Conservation (phyloP, 192 early-diverging fungal species). For the Coemansia sp. region DNA sequence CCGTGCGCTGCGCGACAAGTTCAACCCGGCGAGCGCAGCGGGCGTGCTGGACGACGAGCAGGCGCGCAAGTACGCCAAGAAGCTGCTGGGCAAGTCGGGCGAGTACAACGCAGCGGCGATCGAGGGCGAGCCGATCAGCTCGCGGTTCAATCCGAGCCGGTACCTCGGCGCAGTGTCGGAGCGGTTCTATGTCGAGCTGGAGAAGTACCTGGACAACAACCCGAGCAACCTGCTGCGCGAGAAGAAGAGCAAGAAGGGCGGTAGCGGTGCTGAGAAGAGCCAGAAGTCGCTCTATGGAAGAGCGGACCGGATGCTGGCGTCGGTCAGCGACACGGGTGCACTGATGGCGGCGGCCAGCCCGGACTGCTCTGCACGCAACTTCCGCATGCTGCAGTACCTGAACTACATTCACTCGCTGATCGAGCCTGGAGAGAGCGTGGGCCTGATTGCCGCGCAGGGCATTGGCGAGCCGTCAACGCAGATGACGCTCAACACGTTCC, state of each 20-base stretch:
- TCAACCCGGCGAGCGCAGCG: conserved; percentile 67
- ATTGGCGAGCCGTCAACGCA: conserved; percentile 99
- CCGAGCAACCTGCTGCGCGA: conserved; percentile 35
- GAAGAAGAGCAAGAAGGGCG: conserved; percentile 16
- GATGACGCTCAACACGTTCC: conserved; percentile 99
- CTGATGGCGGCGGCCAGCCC: conserved; percentile 56
- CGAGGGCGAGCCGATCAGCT: conserved; percentile 70
- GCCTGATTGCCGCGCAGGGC: conserved; percentile 93
- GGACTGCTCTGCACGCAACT: conserved; percentile 70
- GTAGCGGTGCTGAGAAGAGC: neutral
- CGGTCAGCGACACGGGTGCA: conserved; percentile 57
- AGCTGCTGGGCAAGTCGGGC: conserved; percentile 67
- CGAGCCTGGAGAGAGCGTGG: conserved; percentile 98
- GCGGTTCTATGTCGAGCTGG: conserved; percentile 70
- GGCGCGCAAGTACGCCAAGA: conserved; percentile 76
- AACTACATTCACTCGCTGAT: conserved; percentile 93
- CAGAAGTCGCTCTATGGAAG: conserved; percentile 50
- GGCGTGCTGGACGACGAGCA: conserved; percentile 66
- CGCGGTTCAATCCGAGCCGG: conserved; percentile 74
- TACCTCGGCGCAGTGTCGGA: conserved; percentile 91
- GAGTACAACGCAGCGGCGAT: conserved; percentile 20
- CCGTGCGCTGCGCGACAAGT: conserved; percentile 74
- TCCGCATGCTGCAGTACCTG: conserved; percentile 89
- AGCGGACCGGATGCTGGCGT: conserved; percentile 67
- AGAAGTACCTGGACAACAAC: conserved; percentile 49